Evolutionary conservation across 345 rosid species (phyloP).

Genomic region (Linum lewisii): DNA sequence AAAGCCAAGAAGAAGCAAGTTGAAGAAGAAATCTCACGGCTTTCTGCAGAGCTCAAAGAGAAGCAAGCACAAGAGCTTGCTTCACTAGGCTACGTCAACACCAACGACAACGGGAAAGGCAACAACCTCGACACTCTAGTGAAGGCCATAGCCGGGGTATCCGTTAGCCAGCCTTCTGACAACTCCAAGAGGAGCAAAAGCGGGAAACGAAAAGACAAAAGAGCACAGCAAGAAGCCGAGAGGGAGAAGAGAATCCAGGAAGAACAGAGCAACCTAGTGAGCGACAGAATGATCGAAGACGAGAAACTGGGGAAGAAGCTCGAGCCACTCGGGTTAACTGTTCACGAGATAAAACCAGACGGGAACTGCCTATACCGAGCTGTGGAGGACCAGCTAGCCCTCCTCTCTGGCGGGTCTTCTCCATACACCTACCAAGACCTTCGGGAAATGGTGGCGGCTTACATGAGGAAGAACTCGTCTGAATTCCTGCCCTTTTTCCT

Average conservation of each 20-base stretch:
- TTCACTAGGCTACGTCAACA: constrained; percentile 46
- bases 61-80: constrained; percentile 72
- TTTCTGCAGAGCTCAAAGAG: constrained; percentile 58
- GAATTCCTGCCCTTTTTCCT: constrained; percentile 51
- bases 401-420: constrained; percentile 50
- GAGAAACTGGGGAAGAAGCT: constrained; percentile 46
- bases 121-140: constrained; percentile 64
- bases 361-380: constrained; percentile 94
- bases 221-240: constrained; percentile 86
- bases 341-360: constrained; percentile 76
- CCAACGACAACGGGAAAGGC: constrained; percentile 39
- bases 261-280: constrained; percentile 68
- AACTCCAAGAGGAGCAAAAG: constrained; percentile 62
- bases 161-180: constrained; percentile 45
- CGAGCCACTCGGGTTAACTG: constrained; percentile 53
- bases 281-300: constrained; percentile 59
- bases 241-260: constrained; percentile 87
- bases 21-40: constrained; percentile 69
- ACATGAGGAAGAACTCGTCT: constrained; percentile 55
- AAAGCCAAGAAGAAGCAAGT: constrained; percentile 95
- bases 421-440: constrained; percentile 57
- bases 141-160: constrained; percentile 79
- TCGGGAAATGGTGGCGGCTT: constrained; percentile 69
- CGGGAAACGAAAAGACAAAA: constrained; percentile 64
- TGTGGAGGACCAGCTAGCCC: constrained; percentile 71